phyloP scores from a whole-genome alignment of 2,329 filamentous ascomycete genomes.

The Dendryphion nanum region DNA sequence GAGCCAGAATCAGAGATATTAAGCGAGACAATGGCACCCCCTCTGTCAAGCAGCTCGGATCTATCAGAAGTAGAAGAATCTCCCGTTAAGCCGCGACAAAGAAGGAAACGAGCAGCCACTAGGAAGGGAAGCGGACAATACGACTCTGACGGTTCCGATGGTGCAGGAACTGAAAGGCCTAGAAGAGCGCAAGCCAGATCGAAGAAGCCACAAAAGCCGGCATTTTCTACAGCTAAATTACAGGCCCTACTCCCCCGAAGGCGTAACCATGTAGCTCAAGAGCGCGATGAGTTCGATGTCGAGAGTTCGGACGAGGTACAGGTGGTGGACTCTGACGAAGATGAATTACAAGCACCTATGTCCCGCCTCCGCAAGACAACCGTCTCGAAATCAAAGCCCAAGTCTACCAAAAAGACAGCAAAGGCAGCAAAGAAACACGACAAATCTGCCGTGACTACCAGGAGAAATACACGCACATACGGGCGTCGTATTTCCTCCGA shows the following conservation, averaged over 20 bases:
- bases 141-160: conserved; percentile 16
- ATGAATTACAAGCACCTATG: conserved; percentile 38
- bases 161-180: conserved; percentile 17
- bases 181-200: conserved; percentile 20
- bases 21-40: conserved; percentile 46
- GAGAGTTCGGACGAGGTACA: conserved; percentile 35
- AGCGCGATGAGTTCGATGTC: conserved; percentile 43
- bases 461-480: conserved; percentile 30
- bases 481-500: conserved; percentile 39
- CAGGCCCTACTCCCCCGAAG: conserved; percentile 47
- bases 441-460: conserved; percentile 14
- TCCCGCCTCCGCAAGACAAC: conserved; percentile 21
- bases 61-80: conserved; percentile 18
- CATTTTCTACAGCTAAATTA: conserved; percentile 44
- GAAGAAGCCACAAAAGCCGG: conserved; percentile 17
- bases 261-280: conserved; percentile 24
- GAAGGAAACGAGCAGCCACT: conserved; percentile 14
- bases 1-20: conserved; percentile 22
- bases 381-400: conserved; percentile 26
- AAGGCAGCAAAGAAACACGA: conserved; percentile 20
- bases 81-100: conserved; percentile 15
- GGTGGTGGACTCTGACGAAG: conserved; percentile 26
- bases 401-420: conserved; percentile 12
- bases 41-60: conserved; percentile 41
- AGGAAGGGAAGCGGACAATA: conserved; percentile 10